Evolutionary conservation across 106 monocot genomes (phyloP), one percentile per base, ranked within the genome.

Genomic region (Dendrobium officinale): DNA sequence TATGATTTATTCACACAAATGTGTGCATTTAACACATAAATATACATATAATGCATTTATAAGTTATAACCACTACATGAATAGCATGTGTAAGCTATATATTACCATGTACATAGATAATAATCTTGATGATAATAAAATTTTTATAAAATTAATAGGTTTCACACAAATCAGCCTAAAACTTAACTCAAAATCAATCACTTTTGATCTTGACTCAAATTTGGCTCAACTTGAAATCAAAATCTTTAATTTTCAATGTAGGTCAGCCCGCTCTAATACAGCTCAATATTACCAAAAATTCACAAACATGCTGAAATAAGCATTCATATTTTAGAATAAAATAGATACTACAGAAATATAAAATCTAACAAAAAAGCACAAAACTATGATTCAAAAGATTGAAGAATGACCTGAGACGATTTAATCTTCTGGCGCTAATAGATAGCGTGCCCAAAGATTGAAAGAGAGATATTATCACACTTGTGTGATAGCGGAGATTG

Each of bases 401-500:
- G 70, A 79, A 40, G 15, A 61, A 73, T 77, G 24, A 99, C 99
- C 99, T 99, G 85, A 99, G 90, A 64, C 95, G 89, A 84, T 91
- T 95, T 78, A 99, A 80, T 49, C 90, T 81, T 48, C 99, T 81
- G 48, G 93, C 87, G 82, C 95, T 93, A 64, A 93, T 88, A 66
- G 99, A 87, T 78, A 99, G 90, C 59, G 93, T 95, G 55, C 95
- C 95, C 83, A 99, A 91, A 9, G 99, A 93, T 81, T 99, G 99
- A 85, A 99, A 99, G 4, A 99, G 86, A 77, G 93, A 91, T 75
- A 99, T 95, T 79, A 99, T 99, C 26, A 99, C 99, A 87, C 99
- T 99, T 54, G 99, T 99, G 81, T 99, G 99, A 81, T 99, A 99
- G 17, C 99, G 92, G 55, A 99, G 85, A 87, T 99, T 99, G 87